Conservation (phyloP, 768 basidiomycete genomes). For the Rhizopogon sp. region DNA sequence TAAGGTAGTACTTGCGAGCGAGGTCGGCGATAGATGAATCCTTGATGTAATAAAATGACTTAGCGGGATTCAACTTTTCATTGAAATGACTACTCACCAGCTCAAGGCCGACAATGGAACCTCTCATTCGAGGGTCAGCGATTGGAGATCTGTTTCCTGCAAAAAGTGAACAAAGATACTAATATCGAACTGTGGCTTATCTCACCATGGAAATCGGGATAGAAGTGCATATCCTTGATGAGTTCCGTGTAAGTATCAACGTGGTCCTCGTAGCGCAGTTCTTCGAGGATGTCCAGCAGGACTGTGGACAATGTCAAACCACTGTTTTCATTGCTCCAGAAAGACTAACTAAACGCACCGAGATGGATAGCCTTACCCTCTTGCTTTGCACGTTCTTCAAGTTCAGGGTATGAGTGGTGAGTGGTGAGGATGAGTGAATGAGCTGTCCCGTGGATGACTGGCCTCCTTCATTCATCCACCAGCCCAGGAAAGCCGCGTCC, state of each 20-base stretch:
- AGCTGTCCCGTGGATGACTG: slow-evolving; percentile 96
- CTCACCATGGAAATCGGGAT: slow-evolving; percentile 90
- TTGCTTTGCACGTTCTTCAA: slow-evolving; percentile 58
- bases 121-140: slow-evolving; percentile 93
- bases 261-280: slow-evolving; percentile 48
- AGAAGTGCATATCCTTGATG: slow-evolving; percentile 87
- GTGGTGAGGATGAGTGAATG: slow-evolving; percentile 91
- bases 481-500: slow-evolving; percentile 87
- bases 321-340: neutral
- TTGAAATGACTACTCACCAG: slow-evolving; percentile 42
- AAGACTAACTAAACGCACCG: slow-evolving; percentile 28
- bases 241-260: slow-evolving; percentile 72
- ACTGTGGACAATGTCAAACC: slow-evolving; percentile 35
- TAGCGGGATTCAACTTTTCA: neutral
- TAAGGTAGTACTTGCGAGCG: slow-evolving; percentile 84
- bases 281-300: slow-evolving; percentile 68
- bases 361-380: slow-evolving; percentile 55
- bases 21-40: slow-evolving; percentile 75
- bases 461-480: slow-evolving; percentile 99
- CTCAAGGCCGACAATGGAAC: slow-evolving; percentile 82
- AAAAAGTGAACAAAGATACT: neutral
- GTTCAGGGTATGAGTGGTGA: slow-evolving; percentile 76
- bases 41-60: slow-evolving; percentile 25
- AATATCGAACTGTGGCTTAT: neutral
- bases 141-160: slow-evolving; percentile 94